Conservation (phyloP, 2,329 filamentous ascomycete genomes). For the Penicillium sp. region DNA sequence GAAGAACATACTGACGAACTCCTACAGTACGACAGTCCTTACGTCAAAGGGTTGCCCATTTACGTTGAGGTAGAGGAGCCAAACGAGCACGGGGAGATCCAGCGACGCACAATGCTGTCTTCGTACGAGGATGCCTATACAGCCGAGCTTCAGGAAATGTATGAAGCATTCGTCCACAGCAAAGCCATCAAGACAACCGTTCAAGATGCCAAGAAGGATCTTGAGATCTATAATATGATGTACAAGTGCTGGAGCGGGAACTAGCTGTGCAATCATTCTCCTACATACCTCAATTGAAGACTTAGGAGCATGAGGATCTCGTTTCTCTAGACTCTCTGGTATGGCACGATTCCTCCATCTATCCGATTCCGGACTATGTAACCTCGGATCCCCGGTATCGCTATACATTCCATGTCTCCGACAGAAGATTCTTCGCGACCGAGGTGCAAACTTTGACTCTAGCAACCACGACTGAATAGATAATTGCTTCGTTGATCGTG, state of each 20-base stretch:
- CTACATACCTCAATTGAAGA: not conserved
- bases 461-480: not conserved
- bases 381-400: not conserved
- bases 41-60: conserved; percentile 20
- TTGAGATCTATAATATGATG: conserved; percentile 41
- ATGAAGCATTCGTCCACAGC: conserved; percentile 38
- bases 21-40: conserved; percentile 19
- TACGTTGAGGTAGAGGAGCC: conserved; percentile 21
- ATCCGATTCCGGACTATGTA: not conserved
- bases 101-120: conserved; percentile 43
- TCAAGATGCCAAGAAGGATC: conserved; percentile 45
- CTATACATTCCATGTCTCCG: not conserved
- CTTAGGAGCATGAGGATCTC: too few relatives aligned
- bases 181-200: conserved; percentile 45
- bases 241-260: conserved; percentile 14
- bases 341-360: not conserved
- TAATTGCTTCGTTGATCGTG: not conserved
- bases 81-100: conserved; percentile 23
- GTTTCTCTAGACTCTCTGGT: not conserved
- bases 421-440: too few relatives aligned
- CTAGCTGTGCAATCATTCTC: not conserved
- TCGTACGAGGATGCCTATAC: conserved; percentile 54
- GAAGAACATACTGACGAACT: not conserved
- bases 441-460: not conserved
- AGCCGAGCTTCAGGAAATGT: conserved; percentile 43